Evolutionary conservation across 495 filamentous ascomycete species (phyloP).

Genomic region (Cairneyella variabilis): DNA sequence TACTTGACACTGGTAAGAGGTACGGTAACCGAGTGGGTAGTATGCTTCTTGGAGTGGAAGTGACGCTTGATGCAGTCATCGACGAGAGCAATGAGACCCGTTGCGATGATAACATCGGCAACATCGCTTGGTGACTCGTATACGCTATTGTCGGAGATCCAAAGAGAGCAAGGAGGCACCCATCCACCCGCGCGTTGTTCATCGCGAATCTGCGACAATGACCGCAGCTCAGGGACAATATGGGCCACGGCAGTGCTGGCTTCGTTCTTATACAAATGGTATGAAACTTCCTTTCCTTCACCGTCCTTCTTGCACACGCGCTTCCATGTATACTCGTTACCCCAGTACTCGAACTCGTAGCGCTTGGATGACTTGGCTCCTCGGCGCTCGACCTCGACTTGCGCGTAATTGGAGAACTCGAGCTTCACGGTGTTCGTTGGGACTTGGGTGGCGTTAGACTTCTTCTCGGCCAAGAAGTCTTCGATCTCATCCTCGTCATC

Average conservation of each 20-base stretch:
- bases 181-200: slow-evolving; percentile 82
- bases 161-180: slow-evolving; percentile 86
- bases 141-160: slow-evolving; percentile 71
- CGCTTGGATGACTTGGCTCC: slow-evolving; percentile 55
- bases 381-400: slow-evolving; percentile 74
- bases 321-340: slow-evolving; percentile 70
- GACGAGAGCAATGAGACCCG: slow-evolving; percentile 83
- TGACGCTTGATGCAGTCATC: slow-evolving; percentile 64
- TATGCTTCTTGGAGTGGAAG: slow-evolving; percentile 18
- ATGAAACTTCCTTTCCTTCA: slow-evolving; percentile 59
- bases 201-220: slow-evolving; percentile 62
- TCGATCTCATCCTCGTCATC: slow-evolving; percentile 43
- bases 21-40: slow-evolving; percentile 11
- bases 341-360: slow-evolving; percentile 30
- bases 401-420: slow-evolving; percentile 97
- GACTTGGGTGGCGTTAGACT: slow-evolving; percentile 22
- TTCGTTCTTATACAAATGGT: slow-evolving; percentile 67
- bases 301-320: slow-evolving; percentile 59
- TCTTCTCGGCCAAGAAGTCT: slow-evolving; percentile 30
- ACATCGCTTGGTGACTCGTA: slow-evolving; percentile 69
- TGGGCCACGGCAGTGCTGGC: slow-evolving; percentile 66
- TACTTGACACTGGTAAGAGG: slow-evolving; percentile 21
- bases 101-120: slow-evolving; percentile 86
- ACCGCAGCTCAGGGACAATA: slow-evolving; percentile 77
- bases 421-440: slow-evolving; percentile 75